These are phyloP conservation scores for Hypoxylon lienhwacheense DNA, from an alignment of 495 filamentous ascomycete genomes.

Conservation along the genomic window DNA sequence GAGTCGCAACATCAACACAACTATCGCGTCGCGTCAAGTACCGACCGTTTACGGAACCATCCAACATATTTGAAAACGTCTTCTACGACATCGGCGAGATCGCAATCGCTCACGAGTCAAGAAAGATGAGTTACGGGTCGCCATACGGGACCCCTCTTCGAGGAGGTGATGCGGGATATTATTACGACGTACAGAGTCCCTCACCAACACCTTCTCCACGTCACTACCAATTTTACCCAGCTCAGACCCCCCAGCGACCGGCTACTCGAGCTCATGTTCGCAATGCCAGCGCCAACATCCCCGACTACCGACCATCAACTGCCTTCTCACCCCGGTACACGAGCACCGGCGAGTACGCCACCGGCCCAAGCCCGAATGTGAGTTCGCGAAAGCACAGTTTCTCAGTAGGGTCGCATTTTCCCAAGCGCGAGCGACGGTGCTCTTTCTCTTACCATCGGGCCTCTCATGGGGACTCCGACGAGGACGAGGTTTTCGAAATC, in stretches of 20 bases:
- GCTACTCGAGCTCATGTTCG: slow-evolving; percentile 53
- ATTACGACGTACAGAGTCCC: slow-evolving; percentile 50
- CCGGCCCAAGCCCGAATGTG: slow-evolving; percentile 54
- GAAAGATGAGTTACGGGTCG: slow-evolving; percentile 51
- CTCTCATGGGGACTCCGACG: slow-evolving; percentile 62
- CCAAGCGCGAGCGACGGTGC: slow-evolving; percentile 52
- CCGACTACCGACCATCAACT: slow-evolving; percentile 44
- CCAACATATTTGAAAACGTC: slow-evolving; percentile 2
- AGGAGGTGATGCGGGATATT: slow-evolving; percentile 42
- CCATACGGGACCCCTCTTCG: slow-evolving; percentile 49
- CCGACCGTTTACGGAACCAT: too few relatives aligned
- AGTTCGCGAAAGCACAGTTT: slow-evolving; percentile 56
- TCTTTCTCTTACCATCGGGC: slow-evolving; percentile 58
- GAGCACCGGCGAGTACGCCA: slow-evolving; percentile 59
- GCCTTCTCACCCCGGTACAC: slow-evolving; percentile 52
- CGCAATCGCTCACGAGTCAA: slow-evolving; percentile 40
- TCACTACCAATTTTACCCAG: slow-evolving; percentile 49
- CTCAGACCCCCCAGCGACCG: slow-evolving; percentile 49
- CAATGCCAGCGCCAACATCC: slow-evolving; percentile 45
- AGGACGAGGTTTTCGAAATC: slow-evolving; percentile 60
- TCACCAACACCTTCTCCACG: slow-evolving; percentile 56
- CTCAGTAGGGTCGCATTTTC: slow-evolving; percentile 47
- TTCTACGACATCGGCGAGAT: slow-evolving; percentile 19
- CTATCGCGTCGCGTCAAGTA: too few relatives aligned
- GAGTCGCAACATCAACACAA: too few relatives aligned